Evolutionary conservation across 495 filamentous ascomycete species (phyloP), one percentile per base, ranked within the genome.

Genomic region (Penicillium manginii): DNA sequence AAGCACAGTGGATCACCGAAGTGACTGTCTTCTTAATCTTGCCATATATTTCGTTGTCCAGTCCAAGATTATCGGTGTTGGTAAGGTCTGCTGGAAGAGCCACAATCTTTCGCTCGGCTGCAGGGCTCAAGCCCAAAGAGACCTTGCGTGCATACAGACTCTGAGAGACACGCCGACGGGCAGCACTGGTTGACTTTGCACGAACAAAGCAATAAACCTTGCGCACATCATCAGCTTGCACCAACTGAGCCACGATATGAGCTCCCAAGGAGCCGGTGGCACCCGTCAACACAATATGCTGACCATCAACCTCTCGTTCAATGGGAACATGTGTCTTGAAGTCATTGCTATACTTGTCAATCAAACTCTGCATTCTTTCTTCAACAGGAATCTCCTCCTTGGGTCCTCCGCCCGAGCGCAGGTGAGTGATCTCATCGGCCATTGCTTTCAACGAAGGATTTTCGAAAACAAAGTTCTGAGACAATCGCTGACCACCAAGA

Each of bases 231-330:
- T 66, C 37, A 1, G 54, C 40, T 10, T 53, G 57, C 1, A 57
- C 55, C 3, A 85, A 67, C 29, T 74, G 70, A 50, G 73, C 48
- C 1, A 85, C 77, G 14, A 88, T 72, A 53, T 87, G 80, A 2
- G 80, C 75, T 5, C 86, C 86, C 5, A 89, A 72, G 1, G 81
- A 75, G 1, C 86, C 86, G n/a, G 86, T 89, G n/a, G 80, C 83
- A n/a, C 86, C 86, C 1, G 85, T 88, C 10, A 88, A 59, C 57
- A 70, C 47, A 52, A 72, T 42, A 46, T 69, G 50, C 50, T 66
- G 48, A 31, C 55, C 63, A 50, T 69, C 45, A 23, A 52, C n/a
- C 3, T 49, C 52, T 26, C 57, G 50, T 2, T 50, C 39, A 35
- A 75, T 64, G 6, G 61, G 56, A 35, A 61, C 60, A 56, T 77